These are phyloP conservation scores for Cutaneotrichosporon dermatis DNA, from an alignment of 1,284 basidiomycete genomes.

Conservation along the genomic window DNA sequence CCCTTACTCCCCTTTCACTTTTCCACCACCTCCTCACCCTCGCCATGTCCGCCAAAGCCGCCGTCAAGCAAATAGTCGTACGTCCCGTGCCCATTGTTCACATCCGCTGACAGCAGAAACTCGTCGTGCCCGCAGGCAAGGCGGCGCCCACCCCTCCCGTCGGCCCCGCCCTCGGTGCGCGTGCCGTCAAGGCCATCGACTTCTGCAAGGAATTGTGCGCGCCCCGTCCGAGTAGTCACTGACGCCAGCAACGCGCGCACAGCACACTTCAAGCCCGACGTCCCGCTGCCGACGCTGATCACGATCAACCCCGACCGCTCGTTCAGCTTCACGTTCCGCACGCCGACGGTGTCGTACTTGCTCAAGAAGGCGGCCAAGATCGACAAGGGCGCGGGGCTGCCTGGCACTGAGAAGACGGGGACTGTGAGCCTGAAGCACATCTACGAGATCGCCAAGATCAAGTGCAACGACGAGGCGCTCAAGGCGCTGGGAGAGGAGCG, in stretches of 20 bases:
- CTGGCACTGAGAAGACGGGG: slow-evolving; percentile 55
- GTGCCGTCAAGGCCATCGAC: slow-evolving; percentile 99
- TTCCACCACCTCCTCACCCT: neutral
- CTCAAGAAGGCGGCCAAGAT: slow-evolving; percentile 87
- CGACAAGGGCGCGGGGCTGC: slow-evolving; percentile 70
- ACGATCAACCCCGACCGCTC: slow-evolving; percentile 91
- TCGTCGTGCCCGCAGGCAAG: slow-evolving; percentile 88
- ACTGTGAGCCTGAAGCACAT: slow-evolving; percentile 93
- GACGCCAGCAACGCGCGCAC: slow-evolving; percentile 71
- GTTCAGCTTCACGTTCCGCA: slow-evolving; percentile 87
- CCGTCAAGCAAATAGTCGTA: slow-evolving; percentile 21
- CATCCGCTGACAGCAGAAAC: slow-evolving; percentile 55
- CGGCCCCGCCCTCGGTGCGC: slow-evolving; percentile 93
- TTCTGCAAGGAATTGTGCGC: slow-evolving; percentile 85
- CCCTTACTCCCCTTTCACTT: neutral
- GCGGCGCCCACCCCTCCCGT: slow-evolving; percentile 94
- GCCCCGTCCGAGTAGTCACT: slow-evolving; percentile 1
- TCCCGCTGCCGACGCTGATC: slow-evolving; percentile 85
- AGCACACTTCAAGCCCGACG: slow-evolving; percentile 77
- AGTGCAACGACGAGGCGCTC: slow-evolving; percentile 82
- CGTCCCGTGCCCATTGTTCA: neutral
- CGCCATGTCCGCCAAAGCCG: slow-evolving; percentile 20
- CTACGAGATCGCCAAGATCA: slow-evolving; percentile 98
- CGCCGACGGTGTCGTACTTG: slow-evolving; percentile 87
- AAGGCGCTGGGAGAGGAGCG: slow-evolving; percentile 76